Base-by-base conservation (phyloP, 2,329 filamentous ascomycete species). In the Talaromyces sp. region DNA sequence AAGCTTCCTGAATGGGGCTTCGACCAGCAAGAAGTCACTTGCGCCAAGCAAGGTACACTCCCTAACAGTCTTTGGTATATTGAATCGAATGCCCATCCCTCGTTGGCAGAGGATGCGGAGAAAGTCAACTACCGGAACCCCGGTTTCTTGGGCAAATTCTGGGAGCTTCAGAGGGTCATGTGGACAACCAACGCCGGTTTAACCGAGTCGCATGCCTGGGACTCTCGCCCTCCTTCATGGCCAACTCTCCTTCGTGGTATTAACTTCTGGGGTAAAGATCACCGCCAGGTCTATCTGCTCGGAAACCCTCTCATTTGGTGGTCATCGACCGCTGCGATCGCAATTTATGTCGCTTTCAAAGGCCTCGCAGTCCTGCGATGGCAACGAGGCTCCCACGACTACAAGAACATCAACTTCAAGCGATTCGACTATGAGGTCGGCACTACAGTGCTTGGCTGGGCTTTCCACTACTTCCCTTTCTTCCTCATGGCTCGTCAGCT, bases 21-120 rank as follows among this genome's bases (percentile, higher is more conserved):
- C 54, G 94, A 97, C 74, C 94, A 99, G 74, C 94, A 99, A 74
- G 94, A 99, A 75, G 94, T 99, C n/a, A 97, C 93, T 19, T 99
- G 94, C 70, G 94, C 94, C 7, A 88, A 87, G 66, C 88, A 89
- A 50, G 94, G 91, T 66, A 96, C 91, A 62, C 79, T 97, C 37
- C 94, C 94, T 57, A 99, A 99, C 82, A 96, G 91, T 68, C 77
- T 99, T 65, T 99, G 94, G 94, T 97, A 97, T 69, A 80, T 99
- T 62, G 94, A 99, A 76, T 84, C 85, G 64, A 99, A 99, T 73
- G 82, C 87, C 61, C 94, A 97, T 69, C 89, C 91, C 10, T 79
- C 84, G 67, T 83, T 97, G 55, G 84, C 84, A 21, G 80, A 81
- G 2, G 81, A 87, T 63, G 86, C 90, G 13, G 94, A 97, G 72